A percentile compares a stretch with the other conserved stretches of the same genome.
Conservation (phyloP, 2,329 filamentous ascomycete genomes). For the Macroventuria anomochaeta region DNA sequence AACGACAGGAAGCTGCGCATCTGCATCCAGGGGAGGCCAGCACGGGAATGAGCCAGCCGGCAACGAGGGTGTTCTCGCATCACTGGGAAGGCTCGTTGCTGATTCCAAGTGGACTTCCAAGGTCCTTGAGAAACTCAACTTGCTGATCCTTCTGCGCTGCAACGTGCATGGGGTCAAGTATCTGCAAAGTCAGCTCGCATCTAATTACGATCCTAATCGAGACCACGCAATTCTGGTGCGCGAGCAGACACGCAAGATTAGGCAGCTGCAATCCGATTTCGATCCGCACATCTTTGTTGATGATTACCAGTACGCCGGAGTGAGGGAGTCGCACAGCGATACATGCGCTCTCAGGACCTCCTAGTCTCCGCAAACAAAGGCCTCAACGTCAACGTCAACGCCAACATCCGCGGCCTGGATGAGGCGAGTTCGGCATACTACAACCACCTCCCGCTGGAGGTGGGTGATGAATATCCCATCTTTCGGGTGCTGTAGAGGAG, state of each 20-base stretch:
- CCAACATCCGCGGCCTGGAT: slow-evolving; percentile 32
- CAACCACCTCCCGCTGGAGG: slow-evolving; percentile 27
- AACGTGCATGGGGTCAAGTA: slow-evolving; percentile 40
- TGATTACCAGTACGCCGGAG: slow-evolving; percentile 36
- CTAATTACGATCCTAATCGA: slow-evolving; percentile 37
- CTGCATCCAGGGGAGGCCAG: slow-evolving; percentile 38
- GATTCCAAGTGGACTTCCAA: slow-evolving; percentile 30
- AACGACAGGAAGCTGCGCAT: slow-evolving; percentile 26
- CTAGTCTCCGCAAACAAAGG: slow-evolving; percentile 40
- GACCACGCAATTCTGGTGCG: slow-evolving; percentile 37
- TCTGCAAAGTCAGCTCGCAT: slow-evolving; percentile 29
- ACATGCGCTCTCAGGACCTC: slow-evolving; percentile 34
- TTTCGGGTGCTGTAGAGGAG: slow-evolving; percentile 3
- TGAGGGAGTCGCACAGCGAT: slow-evolving; percentile 18
- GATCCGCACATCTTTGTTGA: slow-evolving; percentile 38
- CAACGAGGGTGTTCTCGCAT: slow-evolving; percentile 35
- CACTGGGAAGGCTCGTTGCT: slow-evolving; percentile 37
- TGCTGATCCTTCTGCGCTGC: slow-evolving; percentile 35
- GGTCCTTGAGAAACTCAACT: slow-evolving; percentile 32
- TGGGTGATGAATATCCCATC: slow-evolving; percentile 28
- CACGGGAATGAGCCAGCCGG: slow-evolving; percentile 43
- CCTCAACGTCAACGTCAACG: slow-evolving; percentile 40
- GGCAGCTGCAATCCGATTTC: slow-evolving; percentile 27
- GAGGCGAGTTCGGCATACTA: slow-evolving; percentile 31
- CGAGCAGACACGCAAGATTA: slow-evolving; percentile 34